A percentile compares a stretch with the other conserved stretches of the same genome.
These are phyloP conservation scores for Fusarium nygamai DNA, from an alignment of 2,329 filamentous ascomycete species.

Conservation along the genomic window DNA sequence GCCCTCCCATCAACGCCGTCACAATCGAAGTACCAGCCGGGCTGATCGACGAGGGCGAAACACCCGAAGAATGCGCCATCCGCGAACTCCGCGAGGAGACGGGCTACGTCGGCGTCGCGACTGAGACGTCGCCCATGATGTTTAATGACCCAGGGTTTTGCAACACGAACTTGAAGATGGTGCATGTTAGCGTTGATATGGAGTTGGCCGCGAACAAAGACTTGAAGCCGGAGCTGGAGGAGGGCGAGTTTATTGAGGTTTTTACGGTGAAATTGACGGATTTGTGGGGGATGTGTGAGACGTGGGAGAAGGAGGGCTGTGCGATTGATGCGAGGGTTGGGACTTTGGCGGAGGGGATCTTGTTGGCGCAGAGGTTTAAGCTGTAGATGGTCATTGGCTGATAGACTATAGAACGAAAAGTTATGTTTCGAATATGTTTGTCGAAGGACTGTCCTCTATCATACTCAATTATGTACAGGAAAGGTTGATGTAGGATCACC, in stretches of 20 bases:
- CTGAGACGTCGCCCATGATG: constrained; percentile 71
- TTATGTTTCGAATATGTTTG: neutral
- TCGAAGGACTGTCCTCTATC: neutral
- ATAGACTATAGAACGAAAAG: neutral
- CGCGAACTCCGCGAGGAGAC: constrained; percentile 75
- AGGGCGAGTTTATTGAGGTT: constrained; percentile 84
- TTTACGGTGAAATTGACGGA: constrained; percentile 73
- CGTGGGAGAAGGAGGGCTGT: constrained; percentile 74
- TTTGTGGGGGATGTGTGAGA: constrained; percentile 74
- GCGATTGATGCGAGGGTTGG: constrained; percentile 83
- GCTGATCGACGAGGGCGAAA: constrained; percentile 70
- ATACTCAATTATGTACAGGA: neutral
- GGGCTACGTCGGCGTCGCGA: constrained; percentile 67
- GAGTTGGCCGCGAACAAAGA: constrained; percentile 74
- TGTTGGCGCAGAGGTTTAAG: constrained; percentile 70
- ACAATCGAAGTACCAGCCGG: constrained; percentile 73
- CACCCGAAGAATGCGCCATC: constrained; percentile 68
- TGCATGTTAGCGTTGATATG: constrained; percentile 80
- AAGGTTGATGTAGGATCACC: neutral
- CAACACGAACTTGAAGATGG: constrained; percentile 74
- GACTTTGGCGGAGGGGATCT: constrained; percentile 80
- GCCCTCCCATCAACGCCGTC: constrained; percentile 68
- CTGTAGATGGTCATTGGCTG: constrained; percentile 42
- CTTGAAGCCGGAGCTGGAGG: constrained; percentile 75
- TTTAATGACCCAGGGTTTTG: constrained; percentile 74